Evolutionary conservation across 495 filamentous ascomycete species (phyloP), one percentile per base, ranked within the genome.

Genomic region (Evansstolkia leycettana): DNA sequence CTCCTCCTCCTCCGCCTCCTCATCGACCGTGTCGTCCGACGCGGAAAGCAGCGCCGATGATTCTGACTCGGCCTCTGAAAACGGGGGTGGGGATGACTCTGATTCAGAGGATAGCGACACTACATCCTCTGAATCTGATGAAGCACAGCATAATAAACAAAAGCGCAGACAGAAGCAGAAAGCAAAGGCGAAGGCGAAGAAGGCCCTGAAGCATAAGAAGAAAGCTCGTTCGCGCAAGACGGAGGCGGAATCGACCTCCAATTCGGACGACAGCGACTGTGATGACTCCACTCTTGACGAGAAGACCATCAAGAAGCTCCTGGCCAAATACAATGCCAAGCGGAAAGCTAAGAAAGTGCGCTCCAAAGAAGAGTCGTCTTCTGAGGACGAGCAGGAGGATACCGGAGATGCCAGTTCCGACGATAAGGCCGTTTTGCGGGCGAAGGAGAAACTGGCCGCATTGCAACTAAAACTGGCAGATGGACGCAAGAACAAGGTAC

Each of bases 291-390:
- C 42, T 17, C 27, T 51, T 28, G 43, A 60, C 33, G 59, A 65
- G 40, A 69, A 62, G 41, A 53, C 67, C 18, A 39, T 60, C 12
- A 63, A 64, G 42, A 67, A 67, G 39, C 46, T 64, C 40, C 59
- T 69, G 31, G 48, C 62, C n/a, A 71, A 64, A 41, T 55, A 61
- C 26, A 73, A 72, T 50, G 51, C 64, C 10, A 67, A 57, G 28
- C 57, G 55, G 11, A 62, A 62, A 35, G 52, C 55, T 15, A 62
- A 56, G 40, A 48, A 47, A 20, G 26, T 47, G 24, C 47, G 49
- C 7, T 48, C 51, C 25, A 49, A 48, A 18, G 17, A 37, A 7
- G 48, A 58, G 15, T 46, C 51, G 3, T 45, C 47, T 7, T 46
- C 48, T 17, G 56, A 49, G 14, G 42, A 45, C 23, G 32, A 45